Conservation (phyloP, 2,329 filamentous ascomycete species). For the Pseudogymnoascus sp. region DNA sequence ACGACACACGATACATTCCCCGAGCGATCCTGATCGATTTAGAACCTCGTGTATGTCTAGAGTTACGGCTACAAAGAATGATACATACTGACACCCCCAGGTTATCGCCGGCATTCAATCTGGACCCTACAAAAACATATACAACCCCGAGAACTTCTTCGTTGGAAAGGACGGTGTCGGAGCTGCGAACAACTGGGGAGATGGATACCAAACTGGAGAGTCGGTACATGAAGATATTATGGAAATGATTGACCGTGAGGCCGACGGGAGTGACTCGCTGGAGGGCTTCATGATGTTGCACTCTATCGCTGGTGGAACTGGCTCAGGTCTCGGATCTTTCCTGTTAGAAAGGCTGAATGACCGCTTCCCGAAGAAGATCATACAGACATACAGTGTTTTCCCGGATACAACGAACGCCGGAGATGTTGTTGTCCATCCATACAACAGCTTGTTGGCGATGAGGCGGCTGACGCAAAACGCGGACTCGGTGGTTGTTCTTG, state of each 20-base stretch:
- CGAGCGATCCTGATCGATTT: conserved; percentile 91
- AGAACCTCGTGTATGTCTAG: conserved; percentile 68
- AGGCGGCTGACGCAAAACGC: conserved; percentile 88
- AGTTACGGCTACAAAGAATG: too few species aligned
- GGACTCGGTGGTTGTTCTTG: conserved; percentile 92
- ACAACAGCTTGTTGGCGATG: conserved; percentile 93
- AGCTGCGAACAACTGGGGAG: conserved; percentile 97
- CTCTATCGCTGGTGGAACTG: conserved; percentile 94
- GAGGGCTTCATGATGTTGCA: conserved; percentile 99
- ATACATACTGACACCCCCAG: conserved; percentile 30
- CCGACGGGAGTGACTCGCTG: conserved; percentile 93
- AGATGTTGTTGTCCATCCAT: conserved; percentile 95
- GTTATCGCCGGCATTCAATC: conserved; percentile 89
- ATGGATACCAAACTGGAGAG: conserved; percentile 90
- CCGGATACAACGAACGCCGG: conserved; percentile 81
- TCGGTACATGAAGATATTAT: conserved; percentile 92
- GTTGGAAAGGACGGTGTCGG: conserved; percentile 89
- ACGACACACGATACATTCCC: conserved; percentile 97
- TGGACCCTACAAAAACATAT: conserved; percentile 94
- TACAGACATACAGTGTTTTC: conserved; percentile 98
- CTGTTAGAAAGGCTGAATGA: conserved; percentile 94
- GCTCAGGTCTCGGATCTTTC: conserved; percentile 91
- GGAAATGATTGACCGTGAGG: conserved; percentile 98
- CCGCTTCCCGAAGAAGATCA: conserved; percentile 96
- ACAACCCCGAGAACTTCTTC: conserved; percentile 99